Base-by-base conservation (phyloP, 1,284 basidiomycete genomes). In the Meira miltonrushii region DNA sequence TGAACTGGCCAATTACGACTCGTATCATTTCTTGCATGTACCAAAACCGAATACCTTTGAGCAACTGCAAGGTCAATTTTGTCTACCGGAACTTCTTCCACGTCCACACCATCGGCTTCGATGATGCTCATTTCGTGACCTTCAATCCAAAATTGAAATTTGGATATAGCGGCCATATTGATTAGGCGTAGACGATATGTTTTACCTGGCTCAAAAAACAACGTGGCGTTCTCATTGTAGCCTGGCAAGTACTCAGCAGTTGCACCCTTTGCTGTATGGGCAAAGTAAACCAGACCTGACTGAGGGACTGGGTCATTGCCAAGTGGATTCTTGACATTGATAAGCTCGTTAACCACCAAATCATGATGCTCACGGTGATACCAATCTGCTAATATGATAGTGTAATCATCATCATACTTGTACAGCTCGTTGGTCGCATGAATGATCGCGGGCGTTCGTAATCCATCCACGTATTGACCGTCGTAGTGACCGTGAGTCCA, bases 391-490 rank as follows among this genome's bases (percentile, higher is more conserved):
- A 95, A 81, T 51, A 92, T 79, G 64, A 97, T 82, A 12, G 89
- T 93, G 80, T 86, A 93, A 70, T 97, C 94, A 47, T 88, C 90
- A 79, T 97, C 93, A 79, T 96, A 97, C 0, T 81, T 69, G 77
- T 87, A 84, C 40, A 62, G 65, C 11, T 67, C 65, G 4, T 12
- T 40, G 7, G 4, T 15, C 10, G 51, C 25, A 70, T 89, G 87
- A 55, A 96, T 84, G 53, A 92, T 78, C 21, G 92, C 78, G 0
- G 92, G 88, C 0, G 87, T 82, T 7, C 90, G 86, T 6, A 93
- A 82, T 13, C 90, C 90, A 68, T 93, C 79, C 23, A 74, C 75
- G 59, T 79, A 78, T 39, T 78, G 78, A 1, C 67, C 65, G 48
- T 49, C 44, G 43, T 61, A 62, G 33, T 61, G 65, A 6, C 58